These are phyloP conservation scores for Trichoderma arundinaceum DNA, from an alignment of 2,329 filamentous ascomycete species.

Conservation along the genomic window DNA sequence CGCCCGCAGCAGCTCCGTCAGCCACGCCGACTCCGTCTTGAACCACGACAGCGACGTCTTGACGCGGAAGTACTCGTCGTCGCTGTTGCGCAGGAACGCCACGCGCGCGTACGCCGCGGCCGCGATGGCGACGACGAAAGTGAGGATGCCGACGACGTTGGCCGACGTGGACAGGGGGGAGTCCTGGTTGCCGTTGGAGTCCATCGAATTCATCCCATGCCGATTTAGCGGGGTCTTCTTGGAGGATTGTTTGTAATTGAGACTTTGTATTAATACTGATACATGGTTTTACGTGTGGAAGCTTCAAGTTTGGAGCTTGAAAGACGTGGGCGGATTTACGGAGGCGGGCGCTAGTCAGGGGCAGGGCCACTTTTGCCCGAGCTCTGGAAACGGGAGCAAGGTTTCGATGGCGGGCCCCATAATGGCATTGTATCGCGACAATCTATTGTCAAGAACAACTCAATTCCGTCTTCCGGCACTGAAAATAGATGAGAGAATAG, in stretches of 20 bases:
- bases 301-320: too few relatives aligned
- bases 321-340: not conserved
- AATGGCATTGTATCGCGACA: not conserved
- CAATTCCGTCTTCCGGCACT: too few relatives aligned
- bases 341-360: constrained; percentile 13
- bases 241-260: not conserved
- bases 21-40: constrained; percentile 55
- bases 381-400: too few relatives aligned
- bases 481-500: too few relatives aligned
- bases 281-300: not conserved
- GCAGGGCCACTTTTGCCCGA: constrained; percentile 18
- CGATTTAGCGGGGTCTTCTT: not conserved
- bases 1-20: constrained; percentile 49
- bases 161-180: constrained; percentile 53
- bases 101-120: constrained; percentile 53
- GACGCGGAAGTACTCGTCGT: constrained; percentile 54
- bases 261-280: not conserved
- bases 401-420: too few relatives aligned
- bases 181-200: constrained; percentile 42
- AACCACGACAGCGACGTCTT: constrained; percentile 55
- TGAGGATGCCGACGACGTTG: constrained; percentile 53
- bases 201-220: constrained; percentile 32
- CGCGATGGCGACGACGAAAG: constrained; percentile 53
- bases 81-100: constrained; percentile 53
- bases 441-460: too few relatives aligned